Evolutionary conservation across 768 basidiomycete species (phyloP), one percentile per base, ranked within the genome.

Genomic region (Sporobolomyces pararoseus): DNA sequence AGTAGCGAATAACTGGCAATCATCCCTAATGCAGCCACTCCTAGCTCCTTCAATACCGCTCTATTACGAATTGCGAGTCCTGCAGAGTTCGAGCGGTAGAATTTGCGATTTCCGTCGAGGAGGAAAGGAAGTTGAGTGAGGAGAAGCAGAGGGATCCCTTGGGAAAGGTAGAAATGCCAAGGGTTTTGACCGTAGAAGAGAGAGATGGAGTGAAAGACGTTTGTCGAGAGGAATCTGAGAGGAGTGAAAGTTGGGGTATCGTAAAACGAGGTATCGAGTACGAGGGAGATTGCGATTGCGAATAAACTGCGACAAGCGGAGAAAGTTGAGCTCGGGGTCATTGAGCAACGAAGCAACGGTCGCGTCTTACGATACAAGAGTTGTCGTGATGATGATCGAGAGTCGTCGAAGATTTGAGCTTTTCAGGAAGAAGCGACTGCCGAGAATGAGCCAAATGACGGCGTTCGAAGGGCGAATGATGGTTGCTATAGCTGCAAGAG

Each of bases 151-250:
- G 94, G 95, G 2, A 98, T 76, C 0, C 84, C 92, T 79, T 97
- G 94, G 0, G 85, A 84, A 47, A 96, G 69, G 77, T 99, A 97
- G 78, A 90, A 98, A 77, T 96, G 90, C 86, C 87, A 90, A 7
- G 89, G 80, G 74, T 85, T 91, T 3, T 84, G 81, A 25, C 96
- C 96, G 77, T 97, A 99, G 80, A 96, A 96, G n/a, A 88, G 81
- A 0, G 96, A 95, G 39, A 97, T 85, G 44, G 78, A 76, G 4
- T 85, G 83, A 6, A 93, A 88, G 17, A 92, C 79, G 77, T 99
- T 99, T 55, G 88, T 87, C 31, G 83, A 79, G 32, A 95, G 77
- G 79, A 99, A 99, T 75, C 90, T 91, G 47, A 89, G 78, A 2
- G 89, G 85, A 0, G 93, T 92, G 73, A 70, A 91, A 4, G 86